Evolutionary conservation across 257 asterid genomes (phyloP).

Genomic region (Linaria vulgaris): DNA sequence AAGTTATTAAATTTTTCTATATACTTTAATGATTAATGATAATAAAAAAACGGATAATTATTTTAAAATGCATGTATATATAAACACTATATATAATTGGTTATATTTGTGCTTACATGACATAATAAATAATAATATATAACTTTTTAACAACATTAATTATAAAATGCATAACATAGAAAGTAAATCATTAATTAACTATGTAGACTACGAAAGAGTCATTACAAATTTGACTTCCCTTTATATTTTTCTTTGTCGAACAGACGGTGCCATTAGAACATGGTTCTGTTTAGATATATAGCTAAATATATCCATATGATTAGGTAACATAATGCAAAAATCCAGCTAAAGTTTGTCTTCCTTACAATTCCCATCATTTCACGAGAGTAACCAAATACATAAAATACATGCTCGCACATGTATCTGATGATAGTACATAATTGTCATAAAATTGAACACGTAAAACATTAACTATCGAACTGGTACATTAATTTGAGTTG

Average conservation of each 20-base stretch:
- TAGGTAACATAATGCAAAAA: slow-evolving; percentile 24
- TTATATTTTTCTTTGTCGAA: background rate
- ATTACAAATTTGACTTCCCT: too few relatives aligned
- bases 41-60: too few relatives aligned
- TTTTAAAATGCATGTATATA: too few relatives aligned
- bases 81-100: too few relatives aligned
- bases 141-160: background rate
- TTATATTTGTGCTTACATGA: background rate
- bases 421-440: slow-evolving; percentile 13
- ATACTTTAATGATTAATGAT: too few relatives aligned
- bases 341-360: slow-evolving; percentile 21
- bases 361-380: slow-evolving; percentile 31
- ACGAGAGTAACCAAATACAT: slow-evolving; percentile 14
- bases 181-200: too few relatives aligned
- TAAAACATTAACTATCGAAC: background rate
- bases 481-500: background rate
- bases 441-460: slow-evolving; percentile 10
- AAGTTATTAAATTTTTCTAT: too few relatives aligned
- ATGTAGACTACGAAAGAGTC: background rate
- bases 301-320: slow-evolving; percentile 30
- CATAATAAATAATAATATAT: background rate
- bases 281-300: background rate
- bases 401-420: slow-evolving; percentile 36
- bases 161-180: background rate
- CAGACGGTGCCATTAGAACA: background rate